A percentile compares a stretch with the other conserved stretches of the same genome.
Conservation (phyloP, 768 basidiomycete genomes). For the Naganishia friedmannii region DNA sequence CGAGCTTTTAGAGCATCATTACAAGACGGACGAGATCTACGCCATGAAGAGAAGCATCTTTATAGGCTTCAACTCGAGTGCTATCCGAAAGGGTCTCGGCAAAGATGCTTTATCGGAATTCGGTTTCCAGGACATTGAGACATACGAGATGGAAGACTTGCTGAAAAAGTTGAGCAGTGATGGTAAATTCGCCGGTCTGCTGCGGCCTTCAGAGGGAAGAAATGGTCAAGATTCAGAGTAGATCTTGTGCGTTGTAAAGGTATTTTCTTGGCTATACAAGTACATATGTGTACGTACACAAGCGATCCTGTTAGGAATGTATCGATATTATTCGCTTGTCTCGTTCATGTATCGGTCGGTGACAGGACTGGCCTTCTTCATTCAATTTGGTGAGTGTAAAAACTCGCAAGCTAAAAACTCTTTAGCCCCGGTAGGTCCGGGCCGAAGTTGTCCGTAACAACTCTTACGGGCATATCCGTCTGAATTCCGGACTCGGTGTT, state of each 20-base stretch:
- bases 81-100: conserved; percentile 4
- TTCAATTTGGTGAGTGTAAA: too few relatives aligned
- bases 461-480: neutral
- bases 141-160: conserved; percentile 12
- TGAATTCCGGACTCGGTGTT: neutral
- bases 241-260: neutral
- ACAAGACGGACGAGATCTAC: conserved; percentile 16
- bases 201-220: conserved; percentile 7
- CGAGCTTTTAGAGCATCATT: neutral
- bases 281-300: too few relatives aligned
- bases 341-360: too few relatives aligned
- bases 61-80: neutral
- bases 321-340: too few relatives aligned
- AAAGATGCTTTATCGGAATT: conserved; percentile 1
- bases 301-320: too few relatives aligned
- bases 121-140: neutral
- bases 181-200: neutral
- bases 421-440: neutral
- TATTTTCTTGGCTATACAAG: too few relatives aligned
- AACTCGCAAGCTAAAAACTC: too few relatives aligned
- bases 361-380: too few relatives aligned
- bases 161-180: neutral
- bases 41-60: conserved; percentile 18
- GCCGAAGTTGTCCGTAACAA: neutral
- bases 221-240: neutral